These are phyloP conservation scores for Dendryphion nanum DNA, from an alignment of 2,329 filamentous ascomycete genomes.

Conservation along the genomic window DNA sequence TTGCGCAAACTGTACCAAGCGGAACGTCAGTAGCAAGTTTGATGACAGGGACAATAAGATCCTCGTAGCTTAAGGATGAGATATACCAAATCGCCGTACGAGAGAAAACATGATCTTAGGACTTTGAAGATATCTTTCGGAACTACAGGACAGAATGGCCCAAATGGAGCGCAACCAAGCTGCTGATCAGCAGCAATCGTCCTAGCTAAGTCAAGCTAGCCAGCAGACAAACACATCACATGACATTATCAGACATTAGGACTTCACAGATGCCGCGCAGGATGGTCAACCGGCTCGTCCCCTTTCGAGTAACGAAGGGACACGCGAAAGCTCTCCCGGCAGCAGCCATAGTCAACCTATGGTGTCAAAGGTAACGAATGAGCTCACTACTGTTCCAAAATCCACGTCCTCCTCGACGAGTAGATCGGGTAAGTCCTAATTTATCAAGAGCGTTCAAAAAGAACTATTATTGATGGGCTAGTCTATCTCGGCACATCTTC, in stretches of 20 bases:
- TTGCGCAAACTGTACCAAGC: conserved; percentile 26
- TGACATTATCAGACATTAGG: too few relatives aligned
- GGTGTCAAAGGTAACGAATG: not conserved
- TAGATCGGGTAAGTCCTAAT: not conserved
- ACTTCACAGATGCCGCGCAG: too few relatives aligned
- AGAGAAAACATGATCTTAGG: too few relatives aligned
- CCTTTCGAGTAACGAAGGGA: not conserved
- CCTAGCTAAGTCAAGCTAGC: too few relatives aligned
- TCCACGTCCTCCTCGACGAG: not conserved
- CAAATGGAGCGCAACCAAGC: conserved; percentile 12
- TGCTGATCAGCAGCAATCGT: not conserved
- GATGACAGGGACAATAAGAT: conserved; percentile 33
- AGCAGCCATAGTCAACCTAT: too few relatives aligned
- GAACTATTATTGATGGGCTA: conserved; percentile 23
- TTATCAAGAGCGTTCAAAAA: too few relatives aligned
- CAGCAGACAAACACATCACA: too few relatives aligned
- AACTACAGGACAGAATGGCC: conserved; percentile 22
- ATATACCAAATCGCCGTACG: not conserved
- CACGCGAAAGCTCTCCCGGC: not conserved
- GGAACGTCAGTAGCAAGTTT: conserved; percentile 25
- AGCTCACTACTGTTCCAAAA: not conserved
- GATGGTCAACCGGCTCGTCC: too few relatives aligned
- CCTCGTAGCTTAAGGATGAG: conserved; percentile 27
- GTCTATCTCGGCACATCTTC: conserved; percentile 57
- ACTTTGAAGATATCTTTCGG: conserved; percentile 22